Conservation (phyloP, 1,284 basidiomycete genomes). For the Microbotryum violaceum region DNA sequence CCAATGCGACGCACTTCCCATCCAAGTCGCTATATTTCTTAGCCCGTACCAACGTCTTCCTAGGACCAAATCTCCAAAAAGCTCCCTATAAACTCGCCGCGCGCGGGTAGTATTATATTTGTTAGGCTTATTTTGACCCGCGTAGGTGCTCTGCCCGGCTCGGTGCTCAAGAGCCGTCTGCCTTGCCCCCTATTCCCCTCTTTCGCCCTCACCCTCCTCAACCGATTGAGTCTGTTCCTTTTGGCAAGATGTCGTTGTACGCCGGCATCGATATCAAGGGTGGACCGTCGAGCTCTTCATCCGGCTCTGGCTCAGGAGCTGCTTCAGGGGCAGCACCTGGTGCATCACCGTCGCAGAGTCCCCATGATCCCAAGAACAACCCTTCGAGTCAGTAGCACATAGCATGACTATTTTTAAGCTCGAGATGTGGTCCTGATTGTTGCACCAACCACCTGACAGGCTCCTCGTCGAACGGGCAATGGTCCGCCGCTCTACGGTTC, state of each 20-base stretch:
- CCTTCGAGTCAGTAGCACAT: neutral
- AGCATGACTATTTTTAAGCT: too few relatives aligned
- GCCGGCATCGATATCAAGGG: conserved; percentile 16
- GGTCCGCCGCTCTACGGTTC: conserved; percentile 33
- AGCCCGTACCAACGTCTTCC: too few relatives aligned
- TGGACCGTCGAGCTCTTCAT: neutral
- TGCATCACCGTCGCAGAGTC: neutral
- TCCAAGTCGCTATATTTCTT: too few relatives aligned
- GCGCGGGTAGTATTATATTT: too few relatives aligned
- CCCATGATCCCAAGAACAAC: conserved; percentile 6
- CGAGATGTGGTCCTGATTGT: neutral
- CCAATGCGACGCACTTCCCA: too few relatives aligned
- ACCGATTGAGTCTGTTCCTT: neutral
- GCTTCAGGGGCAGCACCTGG: neutral
- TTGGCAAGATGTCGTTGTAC: conserved; percentile 20
- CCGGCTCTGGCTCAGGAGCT: neutral
- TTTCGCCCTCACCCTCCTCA: too few relatives aligned
- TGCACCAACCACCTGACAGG: neutral
- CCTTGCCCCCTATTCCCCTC: too few relatives aligned
- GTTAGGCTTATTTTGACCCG: too few relatives aligned
- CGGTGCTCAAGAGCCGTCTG: too few relatives aligned
- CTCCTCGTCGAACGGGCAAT: conserved; percentile 1
- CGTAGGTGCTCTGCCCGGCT: too few relatives aligned
- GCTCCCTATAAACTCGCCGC: too few relatives aligned
- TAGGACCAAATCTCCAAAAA: too few relatives aligned